Evolutionary conservation across 352 stramenopile species (phyloP), one percentile per base, ranked within the genome.

Genomic region (Sclerospora graminicola): DNA sequence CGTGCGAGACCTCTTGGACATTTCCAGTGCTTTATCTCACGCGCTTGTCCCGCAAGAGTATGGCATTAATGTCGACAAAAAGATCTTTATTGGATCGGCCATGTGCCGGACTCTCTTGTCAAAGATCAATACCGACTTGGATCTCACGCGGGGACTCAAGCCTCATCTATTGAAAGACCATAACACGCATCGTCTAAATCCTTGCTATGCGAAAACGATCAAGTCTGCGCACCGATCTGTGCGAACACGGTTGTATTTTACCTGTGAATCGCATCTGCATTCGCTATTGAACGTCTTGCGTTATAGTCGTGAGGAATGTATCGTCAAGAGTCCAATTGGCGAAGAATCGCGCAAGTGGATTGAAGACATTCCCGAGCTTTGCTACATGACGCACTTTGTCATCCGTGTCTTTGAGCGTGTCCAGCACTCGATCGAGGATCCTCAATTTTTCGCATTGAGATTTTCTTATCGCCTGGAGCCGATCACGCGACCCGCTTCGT

Each of bases 311-410:
- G 66, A 75, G 5, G 76, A 89, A 28, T 78, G 60, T 16, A 57
- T 55, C 0, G 55, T 87, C 6, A 64, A 64, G 42, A 67, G 60
- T 8, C 73, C 79, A 2, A 67, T 84, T 19, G 61, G 71, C 10
- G 66, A 86, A 48, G 78, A 88, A 51, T 79, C 78, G 31, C 66
- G 66, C 24, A 93, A 90, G 57, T 88, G 77, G 78, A 64, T 93
- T 41, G 81, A 90, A 35, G 79, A 95, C 34, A 87, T 97, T 34
- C 89, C 86, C 2, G 96, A 99, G 61, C 70, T 99, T 7, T 98
- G 95, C 67, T 99, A 99, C 69, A 89, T 99, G 50, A 99, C 96
- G 14, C 97, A 99, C 54, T 97, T 99, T 51, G 91, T 99, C 1
- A 90, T 99, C 27, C 89, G 96, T 21, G 76, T 99, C 20, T 99